Evolutionary conservation across 495 filamentous ascomycete species (phyloP), one percentile per base, ranked within the genome.

Genomic region (Patellaria atrata): DNA sequence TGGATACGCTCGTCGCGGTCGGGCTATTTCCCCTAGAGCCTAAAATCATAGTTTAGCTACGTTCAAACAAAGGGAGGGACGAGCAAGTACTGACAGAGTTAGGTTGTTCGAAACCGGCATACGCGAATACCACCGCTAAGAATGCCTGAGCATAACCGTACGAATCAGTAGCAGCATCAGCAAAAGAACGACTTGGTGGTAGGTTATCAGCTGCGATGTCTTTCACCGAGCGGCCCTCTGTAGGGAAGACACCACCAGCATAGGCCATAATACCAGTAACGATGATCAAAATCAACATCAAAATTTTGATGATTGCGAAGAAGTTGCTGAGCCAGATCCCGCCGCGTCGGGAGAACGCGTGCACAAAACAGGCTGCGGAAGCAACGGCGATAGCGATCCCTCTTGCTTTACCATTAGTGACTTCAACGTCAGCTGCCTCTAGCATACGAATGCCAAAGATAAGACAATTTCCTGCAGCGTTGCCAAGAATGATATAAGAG

Each of bases 261-360:
- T 29, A 28, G 3, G 45, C 29, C 20, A 51, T 53, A 26, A 65
- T 48, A 5, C 49, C 64, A 10, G 52, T 43, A 7, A 56, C 44
- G 28, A 65, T 54, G 34, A 66, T 51, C 1, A 58, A 37, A 1
- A 67, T 17, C 19, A 71, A 50, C 2, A 65, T 56, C 5, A 48
- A 28, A 8, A 64, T 45, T 39, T 73, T 73, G 30, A 68, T 41
- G 0, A 58, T 24, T 2, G 64, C 70, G 22, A 72, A 51, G 9
- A 59, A 15, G 37, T 72, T 71, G 40, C 63, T 64, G 16, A 71
- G 12, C 22, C 35, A 42, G 27, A 72, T 65, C 5, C 69, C 69
- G 4, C 61, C 64, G 16, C 51, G 51, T 13, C 67, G 48, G 43
- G 58, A 68, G 22, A 55, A 44, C 9, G 46, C 56, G 40, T 72